These are phyloP conservation scores for Fusarium sp. DNA, from an alignment of 2,329 filamentous ascomycete genomes.

Conservation along the genomic window DNA sequence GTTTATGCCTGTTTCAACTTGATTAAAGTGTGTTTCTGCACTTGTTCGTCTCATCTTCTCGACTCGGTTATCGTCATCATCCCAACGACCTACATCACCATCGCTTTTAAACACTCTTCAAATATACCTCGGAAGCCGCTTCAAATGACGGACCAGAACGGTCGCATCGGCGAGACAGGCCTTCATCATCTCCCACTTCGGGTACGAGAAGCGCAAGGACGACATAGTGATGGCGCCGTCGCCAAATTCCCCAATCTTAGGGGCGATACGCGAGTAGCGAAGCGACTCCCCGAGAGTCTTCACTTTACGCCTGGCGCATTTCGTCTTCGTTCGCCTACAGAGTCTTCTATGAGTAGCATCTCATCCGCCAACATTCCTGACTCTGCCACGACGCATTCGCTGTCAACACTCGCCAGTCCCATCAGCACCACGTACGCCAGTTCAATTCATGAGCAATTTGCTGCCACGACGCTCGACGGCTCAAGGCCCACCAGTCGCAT, in stretches of 20 bases:
- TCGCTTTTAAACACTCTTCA: neutral
- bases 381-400: conserved; percentile 54
- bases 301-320: conserved; percentile 45
- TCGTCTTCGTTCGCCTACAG: conserved; percentile 52
- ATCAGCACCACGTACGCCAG: conserved; percentile 53
- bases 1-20: conserved; percentile 26
- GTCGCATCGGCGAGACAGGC: conserved; percentile 35
- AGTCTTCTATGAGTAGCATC: conserved; percentile 54
- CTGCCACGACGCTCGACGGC: conserved; percentile 38
- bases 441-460: conserved; percentile 50
- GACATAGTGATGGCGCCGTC: conserved; percentile 11
- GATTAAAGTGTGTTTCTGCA: conserved; percentile 5
- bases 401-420: conserved; percentile 52
- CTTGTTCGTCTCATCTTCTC: neutral
- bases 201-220: conserved; percentile 30
- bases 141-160: conserved; percentile 39
- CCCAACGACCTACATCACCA: neutral
- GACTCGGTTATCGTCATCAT: neutral
- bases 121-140: neutral
- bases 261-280: conserved; percentile 24
- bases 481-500: conserved; percentile 46
- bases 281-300: conserved; percentile 48
- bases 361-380: conserved; percentile 54
- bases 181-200: conserved; percentile 46
- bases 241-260: conserved; percentile 36